These are phyloP conservation scores for Mimosa pudica DNA, from an alignment of 306 rosid species.

Conservation along the genomic window DNA sequence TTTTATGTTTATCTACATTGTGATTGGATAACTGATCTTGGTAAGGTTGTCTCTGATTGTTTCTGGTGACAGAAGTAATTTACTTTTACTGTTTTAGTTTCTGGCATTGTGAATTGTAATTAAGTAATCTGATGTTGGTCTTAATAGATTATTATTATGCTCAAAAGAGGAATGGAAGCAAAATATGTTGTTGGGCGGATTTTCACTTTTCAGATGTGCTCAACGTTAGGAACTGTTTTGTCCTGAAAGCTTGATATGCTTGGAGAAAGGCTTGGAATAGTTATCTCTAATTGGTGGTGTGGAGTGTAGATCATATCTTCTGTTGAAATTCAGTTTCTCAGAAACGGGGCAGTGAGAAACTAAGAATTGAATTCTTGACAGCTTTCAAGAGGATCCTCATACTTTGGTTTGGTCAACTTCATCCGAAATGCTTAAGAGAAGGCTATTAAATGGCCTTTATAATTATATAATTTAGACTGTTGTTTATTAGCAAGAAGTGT, in stretches of 20 bases:
- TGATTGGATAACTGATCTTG: too few relatives aligned
- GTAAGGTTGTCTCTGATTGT: too few relatives aligned
- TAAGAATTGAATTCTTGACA: too few relatives aligned
- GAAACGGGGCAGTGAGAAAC: neutral
- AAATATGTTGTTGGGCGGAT: too few relatives aligned
- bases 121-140: too few relatives aligned
- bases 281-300: neutral
- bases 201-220: too few relatives aligned
- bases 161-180: too few relatives aligned
- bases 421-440: neutral
- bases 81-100: too few relatives aligned
- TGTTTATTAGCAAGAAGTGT: slow-evolving; percentile 11
- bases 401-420: neutral
- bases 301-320: neutral
- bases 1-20: too few relatives aligned
- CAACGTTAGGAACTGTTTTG: neutral
- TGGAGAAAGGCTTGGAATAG: neutral
- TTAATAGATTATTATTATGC: neutral
- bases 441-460: neutral
- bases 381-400: neutral
- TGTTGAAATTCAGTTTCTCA: neutral
- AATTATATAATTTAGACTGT: neutral
- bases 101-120: too few relatives aligned
- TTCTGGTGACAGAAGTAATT: too few relatives aligned
- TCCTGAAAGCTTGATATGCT: neutral